Conservation (phyloP, 1,284 basidiomycete species). For the Ustilago sp. region DNA sequence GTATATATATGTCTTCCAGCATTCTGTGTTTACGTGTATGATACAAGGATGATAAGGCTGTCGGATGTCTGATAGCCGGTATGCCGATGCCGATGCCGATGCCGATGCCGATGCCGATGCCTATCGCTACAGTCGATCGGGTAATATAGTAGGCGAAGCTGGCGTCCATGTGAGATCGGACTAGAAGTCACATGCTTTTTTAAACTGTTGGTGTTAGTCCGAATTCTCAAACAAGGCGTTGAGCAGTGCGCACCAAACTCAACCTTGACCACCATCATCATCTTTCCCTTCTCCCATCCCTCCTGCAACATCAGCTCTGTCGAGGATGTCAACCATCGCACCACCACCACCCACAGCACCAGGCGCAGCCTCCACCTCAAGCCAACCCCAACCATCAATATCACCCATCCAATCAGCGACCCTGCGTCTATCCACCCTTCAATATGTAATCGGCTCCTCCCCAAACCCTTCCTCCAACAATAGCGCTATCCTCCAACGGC, state of each 20-base stretch:
- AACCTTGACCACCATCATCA: not conserved
- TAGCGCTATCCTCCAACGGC: not conserved
- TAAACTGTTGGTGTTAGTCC: no score
- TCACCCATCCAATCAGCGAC: constrained; percentile 5
- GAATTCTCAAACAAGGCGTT: not conserved
- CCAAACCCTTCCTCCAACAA: not conserved
- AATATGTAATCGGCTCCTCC: constrained; percentile 2
- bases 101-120: no score
- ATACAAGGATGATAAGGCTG: no score
- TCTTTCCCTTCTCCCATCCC: not conserved
- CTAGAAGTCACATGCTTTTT: no score
- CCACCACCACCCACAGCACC: not conserved
- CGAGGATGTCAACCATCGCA: not conserved
- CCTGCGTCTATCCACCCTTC: not conserved
- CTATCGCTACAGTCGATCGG: no score
- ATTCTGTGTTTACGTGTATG: no score
- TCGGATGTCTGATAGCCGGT: no score
- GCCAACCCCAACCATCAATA: not conserved
- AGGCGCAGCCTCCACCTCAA: not conserved
- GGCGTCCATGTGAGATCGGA: no score
- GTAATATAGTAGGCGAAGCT: no score
- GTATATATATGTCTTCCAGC: no score
- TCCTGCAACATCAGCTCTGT: not conserved
- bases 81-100: no score
- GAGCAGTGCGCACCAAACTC: not conserved